Evolutionary conservation across 306 rosid species (phyloP), one percentile per base, ranked within the genome.

Genomic region (Castanea crenata): DNA sequence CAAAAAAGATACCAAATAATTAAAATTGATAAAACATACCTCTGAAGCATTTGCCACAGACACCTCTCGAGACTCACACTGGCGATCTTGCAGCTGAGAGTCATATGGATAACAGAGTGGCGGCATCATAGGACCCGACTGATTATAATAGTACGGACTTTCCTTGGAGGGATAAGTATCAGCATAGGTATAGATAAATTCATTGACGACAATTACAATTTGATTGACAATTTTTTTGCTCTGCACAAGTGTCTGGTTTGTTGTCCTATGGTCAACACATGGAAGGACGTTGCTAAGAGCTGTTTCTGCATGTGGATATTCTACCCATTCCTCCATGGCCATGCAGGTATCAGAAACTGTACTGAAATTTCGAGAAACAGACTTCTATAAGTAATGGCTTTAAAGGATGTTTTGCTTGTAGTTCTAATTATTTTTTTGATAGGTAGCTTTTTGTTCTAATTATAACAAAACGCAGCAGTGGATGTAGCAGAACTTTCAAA

Each of bases 311-410:
- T 89, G 95, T 35, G 98, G 95, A 88, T 90, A 83, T 61, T 93
- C 95, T 73, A 93, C 97, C 98, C 98, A 93, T 78, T 93, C 95
- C 59, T 85, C 92, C 98, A 93, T 93, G 25, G 97, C 95, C 90
- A 91, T 78, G 75, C 98, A 93, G 10, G 97, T 86, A 83, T 93
- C 98, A 49, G 91, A 91, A 75, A 93, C 91, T 69, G 95, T 83
- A 86, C 98, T 93, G 87, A 57, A 79, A 77, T 77, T 68, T 19
- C 75, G 52, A 64, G 75, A 25, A 23, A 19, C 9, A 76, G 34
- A 19, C n/a, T 18, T 14, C 23, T 35, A 68, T 68, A 25, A 68
- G 49, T 61, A 25, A 68, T 35, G 34, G n/a, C 14, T 34, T 31
- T 3, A 34, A n/a, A 18, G 16, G 34, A 12, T 67, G 44, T 12